Evolutionary conservation across 2,329 filamentous ascomycete genomes (phyloP), one percentile per base, ranked within the genome.

Genomic region (Daldinia eschscholtzii): DNA sequence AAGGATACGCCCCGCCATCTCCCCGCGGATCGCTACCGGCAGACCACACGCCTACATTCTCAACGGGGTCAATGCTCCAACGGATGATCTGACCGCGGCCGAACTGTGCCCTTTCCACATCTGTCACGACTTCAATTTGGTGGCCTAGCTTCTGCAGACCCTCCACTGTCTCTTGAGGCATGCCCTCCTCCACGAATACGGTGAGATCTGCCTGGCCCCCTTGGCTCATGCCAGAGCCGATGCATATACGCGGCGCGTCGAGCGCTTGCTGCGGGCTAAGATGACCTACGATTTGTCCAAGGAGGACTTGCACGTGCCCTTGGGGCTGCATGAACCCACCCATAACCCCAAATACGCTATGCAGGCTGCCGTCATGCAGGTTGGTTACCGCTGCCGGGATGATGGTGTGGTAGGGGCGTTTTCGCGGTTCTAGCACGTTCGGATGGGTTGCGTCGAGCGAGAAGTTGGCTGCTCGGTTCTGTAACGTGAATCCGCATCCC

Each of bases 251-350:
- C 15, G 96, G 95, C 3, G 95, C 92, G 77, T 99, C 96, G 0
- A 98, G 86, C 2, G 95, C 94, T 66, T 93, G 89, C 80, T 99
- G 96, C 0, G 94, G 94, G 70, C 91, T 91, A 60, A 93, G 85
- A 1, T 90, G 89, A 74, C 94, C 97, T 0, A 94, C 88, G 0
- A 97, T 81, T 87, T 97, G 94, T 72, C 97, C 97, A 1, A 98
- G 84, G 9, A 99, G 82, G 0, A 97, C 94, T 80, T 98, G 96
- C 0, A 98, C 91, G 68, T 98, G 96, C 23, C 95, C 96, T 80
- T 98, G 96, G 0, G 96, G 96, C 82, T 99, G 96, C 92, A 98
- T 98, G 81, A 97, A 98, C 2, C 94, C 95, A 59, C 96, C 96
- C 96, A 98, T 98, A 67, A 98, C 95, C 60, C 96, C 96, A 76